These are phyloP conservation scores for Hanseniaspora lindneri DNA, from an alignment of 805 yeast genomes.

Conservation along the genomic window DNA sequence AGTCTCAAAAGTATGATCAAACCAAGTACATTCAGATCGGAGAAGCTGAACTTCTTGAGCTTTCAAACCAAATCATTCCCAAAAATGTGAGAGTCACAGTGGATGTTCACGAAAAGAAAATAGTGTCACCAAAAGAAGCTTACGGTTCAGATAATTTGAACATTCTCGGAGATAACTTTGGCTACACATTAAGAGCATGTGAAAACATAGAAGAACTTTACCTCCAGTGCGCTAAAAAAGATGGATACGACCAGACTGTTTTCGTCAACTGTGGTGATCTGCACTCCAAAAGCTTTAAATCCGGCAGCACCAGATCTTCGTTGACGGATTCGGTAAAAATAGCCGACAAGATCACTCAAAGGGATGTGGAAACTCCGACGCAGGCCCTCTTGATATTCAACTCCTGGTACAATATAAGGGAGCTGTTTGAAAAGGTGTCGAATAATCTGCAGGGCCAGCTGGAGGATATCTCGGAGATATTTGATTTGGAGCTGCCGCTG, in stretches of 20 bases:
- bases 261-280: constrained; percentile 60
- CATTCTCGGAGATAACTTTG: constrained; percentile 44
- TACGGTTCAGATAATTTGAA: constrained; percentile 48
- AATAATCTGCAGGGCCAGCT: constrained; percentile 40
- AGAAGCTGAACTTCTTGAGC: constrained; percentile 42
- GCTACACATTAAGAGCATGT: constrained; percentile 64
- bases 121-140: constrained; percentile 62
- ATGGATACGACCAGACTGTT: constrained; percentile 59
- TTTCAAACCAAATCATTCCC: constrained; percentile 53
- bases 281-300: constrained; percentile 30
- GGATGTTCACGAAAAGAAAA: constrained; percentile 45
- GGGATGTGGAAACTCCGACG: constrained; percentile 18
- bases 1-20: constrained; percentile 39
- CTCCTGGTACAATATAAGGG: constrained; percentile 45
- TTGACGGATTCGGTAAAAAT: constrained; percentile 24
- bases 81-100: constrained; percentile 72
- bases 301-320: constrained; percentile 21
- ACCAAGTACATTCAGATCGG: constrained; percentile 78
- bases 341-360: constrained; percentile 21
- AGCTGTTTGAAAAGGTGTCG: constrained; percentile 42
- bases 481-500: constrained; percentile 44
- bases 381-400: constrained; percentile 48
- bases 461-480: constrained; percentile 46
- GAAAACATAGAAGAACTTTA: constrained; percentile 50
- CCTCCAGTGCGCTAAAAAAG: constrained; percentile 52